Percentiles rank a stretch among this genome's conserved stretches.
Evolutionary conservation across 129 eudicot species (phyloP).

Genomic region (Solidago caesia): DNA sequence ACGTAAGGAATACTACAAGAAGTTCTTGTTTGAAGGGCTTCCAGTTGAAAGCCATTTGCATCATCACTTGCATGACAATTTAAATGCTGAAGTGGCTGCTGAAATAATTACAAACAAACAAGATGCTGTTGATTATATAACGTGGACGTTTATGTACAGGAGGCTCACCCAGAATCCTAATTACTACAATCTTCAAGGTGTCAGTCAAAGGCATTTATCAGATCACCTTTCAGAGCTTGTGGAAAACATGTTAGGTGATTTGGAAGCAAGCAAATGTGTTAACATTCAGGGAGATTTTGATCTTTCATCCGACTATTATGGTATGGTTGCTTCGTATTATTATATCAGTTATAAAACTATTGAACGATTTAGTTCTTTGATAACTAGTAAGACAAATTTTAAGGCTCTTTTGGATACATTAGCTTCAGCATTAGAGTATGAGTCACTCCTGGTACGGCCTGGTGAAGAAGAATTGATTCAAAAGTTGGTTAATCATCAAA

Average conservation of each 20-base stretch:
- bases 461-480: conserved; percentile 75
- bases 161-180: conserved; percentile 94
- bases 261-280: conserved; percentile 78
- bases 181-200: conserved; percentile 87
- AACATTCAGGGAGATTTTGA: conserved; percentile 50
- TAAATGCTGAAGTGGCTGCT: conserved; percentile 81
- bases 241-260: conserved; percentile 66
- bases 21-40: conserved; percentile 76
- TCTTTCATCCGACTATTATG: conserved; percentile 66
- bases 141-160: conserved; percentile 91
- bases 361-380: conserved; percentile 68
- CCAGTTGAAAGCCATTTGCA: conserved; percentile 95
- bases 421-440: conserved; percentile 80
- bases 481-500: conserved; percentile 58
- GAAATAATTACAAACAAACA: conserved; percentile 73
- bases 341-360: conserved; percentile 85
- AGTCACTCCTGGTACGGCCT: conserved; percentile 66
- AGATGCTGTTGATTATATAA: conserved; percentile 89
- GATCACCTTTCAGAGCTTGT: conserved; percentile 88
- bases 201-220: conserved; percentile 76
- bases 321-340: conserved; percentile 78
- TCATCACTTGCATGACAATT: conserved; percentile 70
- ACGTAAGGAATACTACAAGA: conserved; percentile 80
- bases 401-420: conserved; percentile 82
- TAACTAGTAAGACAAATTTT: conserved; percentile 69